Conservation (phyloP, 2,329 filamentous ascomycete genomes). For the Alternaria conjuncta region DNA sequence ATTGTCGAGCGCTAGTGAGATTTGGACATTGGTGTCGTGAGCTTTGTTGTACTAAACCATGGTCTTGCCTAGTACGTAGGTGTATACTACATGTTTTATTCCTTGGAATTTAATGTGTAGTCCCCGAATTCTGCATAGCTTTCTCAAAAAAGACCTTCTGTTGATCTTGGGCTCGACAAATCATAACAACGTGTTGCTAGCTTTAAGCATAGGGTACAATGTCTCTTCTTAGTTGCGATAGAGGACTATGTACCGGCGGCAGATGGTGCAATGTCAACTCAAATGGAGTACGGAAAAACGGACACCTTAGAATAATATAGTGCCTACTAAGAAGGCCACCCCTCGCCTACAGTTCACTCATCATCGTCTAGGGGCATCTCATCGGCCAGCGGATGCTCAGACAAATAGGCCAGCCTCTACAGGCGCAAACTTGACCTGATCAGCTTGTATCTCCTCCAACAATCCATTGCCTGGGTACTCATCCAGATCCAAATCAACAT, state of each 20-base stretch:
- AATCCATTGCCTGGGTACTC: conserved; percentile 3
- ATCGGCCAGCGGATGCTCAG: not conserved
- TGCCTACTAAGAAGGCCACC: not conserved
- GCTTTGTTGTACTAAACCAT: not conserved
- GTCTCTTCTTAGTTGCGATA: not conserved
- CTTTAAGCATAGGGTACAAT: not conserved
- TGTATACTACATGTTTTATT: not conserved
- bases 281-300: not conserved
- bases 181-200: not conserved
- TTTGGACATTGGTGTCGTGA: conserved; percentile 22
- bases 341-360: accelerated
- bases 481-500: conserved; percentile 13
- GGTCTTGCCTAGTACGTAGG: not conserved
- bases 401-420: not conserved
- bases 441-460: conserved; percentile 12
- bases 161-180: too few relatives aligned
- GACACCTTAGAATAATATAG: accelerated
- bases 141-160: not conserved
- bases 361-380: not conserved
- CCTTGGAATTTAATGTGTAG: not conserved
- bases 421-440: conserved; percentile 8
- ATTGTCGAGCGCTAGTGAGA: conserved; percentile 25
- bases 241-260: not conserved
- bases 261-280: not conserved
- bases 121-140: not conserved